These are phyloP conservation scores for Psilocybe tampanensis DNA, from an alignment of 768 basidiomycete genomes.

Conservation along the genomic window DNA sequence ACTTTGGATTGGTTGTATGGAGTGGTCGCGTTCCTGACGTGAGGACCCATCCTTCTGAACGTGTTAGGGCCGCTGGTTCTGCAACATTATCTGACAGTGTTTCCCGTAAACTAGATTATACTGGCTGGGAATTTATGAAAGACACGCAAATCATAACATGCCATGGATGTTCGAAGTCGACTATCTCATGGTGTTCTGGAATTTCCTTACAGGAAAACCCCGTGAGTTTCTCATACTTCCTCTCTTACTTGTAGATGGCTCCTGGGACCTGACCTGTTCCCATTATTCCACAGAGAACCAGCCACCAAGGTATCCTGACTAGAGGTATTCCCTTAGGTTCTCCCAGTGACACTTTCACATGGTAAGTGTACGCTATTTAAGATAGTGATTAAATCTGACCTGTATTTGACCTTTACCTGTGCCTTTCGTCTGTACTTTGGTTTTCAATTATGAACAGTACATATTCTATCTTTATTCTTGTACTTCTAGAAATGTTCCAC, in stretches of 20 bases:
- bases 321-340: not conserved
- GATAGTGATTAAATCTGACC: too few species aligned
- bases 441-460: too few species aligned
- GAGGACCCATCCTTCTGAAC: too few species aligned
- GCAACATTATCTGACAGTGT: too few species aligned
- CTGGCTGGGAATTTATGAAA: slow-evolving; percentile 32
- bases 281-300: not conserved
- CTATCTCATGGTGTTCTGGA: slow-evolving; percentile 16
- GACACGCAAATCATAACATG: slow-evolving; percentile 22
- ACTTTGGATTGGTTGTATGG: slow-evolving; percentile 32
- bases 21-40: slow-evolving; percentile 28
- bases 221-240: not conserved
- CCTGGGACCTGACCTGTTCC: not conserved
- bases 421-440: too few species aligned
- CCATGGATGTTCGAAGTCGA: slow-evolving; percentile 29
- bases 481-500: too few species aligned
- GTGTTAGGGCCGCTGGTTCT: slow-evolving; percentile 18
- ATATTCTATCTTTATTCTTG: too few species aligned
- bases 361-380: too few species aligned
- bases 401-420: too few species aligned
- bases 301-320: not conserved
- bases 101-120: slow-evolving; percentile 21
- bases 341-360: too few species aligned
- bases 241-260: not conserved
- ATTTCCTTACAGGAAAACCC: not conserved